Evolutionary conservation across 2,329 filamentous ascomycete genomes (phyloP), one percentile per base, ranked within the genome.

Genomic region (Fusarium sp.): DNA sequence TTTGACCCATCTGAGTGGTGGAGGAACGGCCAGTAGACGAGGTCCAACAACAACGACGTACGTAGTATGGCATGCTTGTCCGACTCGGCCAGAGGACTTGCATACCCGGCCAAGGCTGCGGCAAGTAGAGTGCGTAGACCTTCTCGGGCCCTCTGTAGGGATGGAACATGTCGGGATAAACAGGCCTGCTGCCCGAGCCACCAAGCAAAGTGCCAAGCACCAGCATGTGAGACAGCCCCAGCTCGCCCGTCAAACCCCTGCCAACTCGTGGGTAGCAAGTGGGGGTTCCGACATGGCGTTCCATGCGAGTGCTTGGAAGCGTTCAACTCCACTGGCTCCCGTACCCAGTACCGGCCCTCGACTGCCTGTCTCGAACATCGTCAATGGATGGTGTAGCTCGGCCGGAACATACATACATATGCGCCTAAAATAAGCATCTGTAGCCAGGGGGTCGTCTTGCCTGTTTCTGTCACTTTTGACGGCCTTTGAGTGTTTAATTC

Each of bases 381-480:
- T 59, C 44, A 55, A 56, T 46, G 46, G 42, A 29, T 53, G 51
- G 35, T 72, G 69, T 66, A 72, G 66, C 65, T 69, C 49, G 44
- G 29, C 60, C 61, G 38, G 62, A 55, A 71, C 29, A 59, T 58
- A 60, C 29, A 59, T 53, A 46, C 62, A 75, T 66, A 75, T 77
- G 75, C 66, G 66, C 66, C 75, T 77, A 77, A 77, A 77, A 74
- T 71, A 77, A 76, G 73, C 71, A 77, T 77, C 69, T 75, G 62
- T 69, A 62, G 61, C 59, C 72, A 77, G 66, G 69, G 73, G 72
- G 46, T 57, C 61, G 16, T 60, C 63, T 73, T 66, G 53, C 67
- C 64, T 69, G 59, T 38, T 65, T 67, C 46, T 58, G 51, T 58
- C 36, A 49, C 40, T 53, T 63, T 65, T 69, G 70, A 65, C 72